Evolutionary conservation across 2,329 filamentous ascomycete species (phyloP), one percentile per base, ranked within the genome.

Genomic region (Claviceps paspali): DNA sequence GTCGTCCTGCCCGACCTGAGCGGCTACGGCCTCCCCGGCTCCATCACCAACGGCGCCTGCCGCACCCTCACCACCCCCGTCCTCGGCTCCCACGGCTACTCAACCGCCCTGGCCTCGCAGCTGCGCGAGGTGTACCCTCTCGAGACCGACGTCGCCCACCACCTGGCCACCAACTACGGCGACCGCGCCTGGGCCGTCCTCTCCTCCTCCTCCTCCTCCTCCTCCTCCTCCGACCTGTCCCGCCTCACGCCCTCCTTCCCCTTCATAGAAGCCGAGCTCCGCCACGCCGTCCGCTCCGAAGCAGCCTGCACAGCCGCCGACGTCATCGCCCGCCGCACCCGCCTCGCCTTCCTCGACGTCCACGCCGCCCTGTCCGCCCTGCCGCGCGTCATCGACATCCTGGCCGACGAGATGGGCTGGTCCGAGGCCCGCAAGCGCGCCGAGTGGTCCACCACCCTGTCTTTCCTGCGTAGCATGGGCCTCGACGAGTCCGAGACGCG

Each of bases 311-410:
- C 76, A 3, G 77, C 78, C 2, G 70, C 78, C 32, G 80, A 85
- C 52, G 70, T 83, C 26, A 67, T 85, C 39, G 75, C 79, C 12
- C 73, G 80, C 38, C 67, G 80, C 39, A 84, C 76, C 30, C 70
- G 80, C 38, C 62, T 85, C 31, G 77, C 80, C n/a, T 85, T 85
- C 62, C 60, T 85, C 44, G 82, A 85, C 54, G 78, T 78, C 2
- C 71, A 82, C 51, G 75, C 75, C 19, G 76, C 79, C 0, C 67
- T 84, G 9, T 71, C 79, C 51, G 72, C 78, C 1, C 66, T 85
- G 14, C 79, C 80, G 6, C 62, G 58, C 15, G 73, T 85, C 38
- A 80, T 85, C 45, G 79, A 84, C 49, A 56, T 84, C 35, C 82
- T 85, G 76, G 69, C 60, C 21, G 73, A 77, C 44, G 79, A 85